phyloP scores from a whole-genome alignment of 139 green algal species.

The Chlamydomonas urium region DNA sequence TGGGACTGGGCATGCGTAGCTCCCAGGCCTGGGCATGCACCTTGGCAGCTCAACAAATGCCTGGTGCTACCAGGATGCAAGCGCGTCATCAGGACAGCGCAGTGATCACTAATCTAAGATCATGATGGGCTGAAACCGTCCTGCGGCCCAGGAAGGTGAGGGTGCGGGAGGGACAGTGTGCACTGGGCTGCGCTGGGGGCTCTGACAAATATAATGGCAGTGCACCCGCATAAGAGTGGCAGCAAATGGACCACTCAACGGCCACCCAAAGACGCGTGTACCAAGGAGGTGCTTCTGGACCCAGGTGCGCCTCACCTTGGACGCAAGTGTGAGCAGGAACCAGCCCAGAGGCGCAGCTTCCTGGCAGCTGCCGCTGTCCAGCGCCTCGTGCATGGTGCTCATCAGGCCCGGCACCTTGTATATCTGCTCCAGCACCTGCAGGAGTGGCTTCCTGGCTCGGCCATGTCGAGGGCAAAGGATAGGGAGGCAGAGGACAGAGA shows the following conservation, averaged over 20 bases:
- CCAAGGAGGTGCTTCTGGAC: no score
- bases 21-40: neutral
- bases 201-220: neutral
- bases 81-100: no score
- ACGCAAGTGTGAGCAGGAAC: conserved; percentile 23
- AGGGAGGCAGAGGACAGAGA: no score
- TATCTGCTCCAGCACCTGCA: conserved; percentile 20
- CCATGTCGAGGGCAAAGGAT: no score
- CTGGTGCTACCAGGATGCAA: no score
- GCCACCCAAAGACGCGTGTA: neutral
- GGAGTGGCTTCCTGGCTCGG: conserved; percentile 18
- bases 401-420: conserved; percentile 20
- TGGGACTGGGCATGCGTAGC: neutral
- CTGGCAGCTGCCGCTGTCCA: neutral
- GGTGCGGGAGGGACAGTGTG: neutral
- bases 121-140: no score
- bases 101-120: no score
- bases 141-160: neutral
- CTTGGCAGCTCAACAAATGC: neutral
- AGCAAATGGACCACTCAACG: neutral
- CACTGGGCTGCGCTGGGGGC: neutral
- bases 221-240: neutral
- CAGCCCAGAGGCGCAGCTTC: conserved; percentile 27
- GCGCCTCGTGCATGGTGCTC: neutral
- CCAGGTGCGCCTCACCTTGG: conserved; percentile 8